Evolutionary conservation across 75 land plant species (phyloP).

Genomic region (Sequoiadendron giganteum): DNA sequence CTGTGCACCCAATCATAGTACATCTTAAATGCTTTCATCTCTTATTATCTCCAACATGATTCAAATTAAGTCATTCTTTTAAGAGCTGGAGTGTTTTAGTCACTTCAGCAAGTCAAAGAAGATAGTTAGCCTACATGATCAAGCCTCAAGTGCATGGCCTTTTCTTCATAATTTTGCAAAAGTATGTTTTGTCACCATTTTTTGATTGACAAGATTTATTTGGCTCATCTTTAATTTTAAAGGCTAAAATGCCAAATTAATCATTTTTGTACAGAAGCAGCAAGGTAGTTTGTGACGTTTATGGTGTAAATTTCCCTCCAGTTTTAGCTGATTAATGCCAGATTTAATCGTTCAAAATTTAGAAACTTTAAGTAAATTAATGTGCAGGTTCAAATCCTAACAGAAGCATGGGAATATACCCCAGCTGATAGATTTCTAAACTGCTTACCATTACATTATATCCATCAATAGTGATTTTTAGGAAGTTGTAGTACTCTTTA

Average conservation of each 20-base stretch:
- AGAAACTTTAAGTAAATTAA: not conserved
- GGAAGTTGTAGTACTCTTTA: not conserved
- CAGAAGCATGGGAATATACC: constrained; percentile 37
- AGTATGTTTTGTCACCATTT: not conserved
- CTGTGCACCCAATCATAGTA: not conserved
- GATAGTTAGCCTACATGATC: not conserved
- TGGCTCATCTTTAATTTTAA: not conserved
- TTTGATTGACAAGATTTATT: not conserved
- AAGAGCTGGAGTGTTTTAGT: not conserved
- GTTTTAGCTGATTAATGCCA: not conserved
- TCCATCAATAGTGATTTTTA: constrained; percentile 19
- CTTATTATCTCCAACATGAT: not conserved
- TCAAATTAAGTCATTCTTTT: not conserved
- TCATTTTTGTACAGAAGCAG: not conserved
- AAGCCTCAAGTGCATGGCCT: not conserved
- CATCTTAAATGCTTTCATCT: not conserved
- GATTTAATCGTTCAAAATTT: not conserved
- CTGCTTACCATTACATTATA: constrained; percentile 49
- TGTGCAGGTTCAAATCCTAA: constrained; percentile 38
- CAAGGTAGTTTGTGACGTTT: not conserved
- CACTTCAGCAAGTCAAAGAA: not conserved
- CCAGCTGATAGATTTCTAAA: constrained; percentile 36
- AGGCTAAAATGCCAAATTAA: not conserved
- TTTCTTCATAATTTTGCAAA: not conserved
- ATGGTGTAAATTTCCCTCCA: not conserved